Conservation (phyloP, 2,329 filamentous ascomycete genomes). For the Achaetomium macrosporum region DNA sequence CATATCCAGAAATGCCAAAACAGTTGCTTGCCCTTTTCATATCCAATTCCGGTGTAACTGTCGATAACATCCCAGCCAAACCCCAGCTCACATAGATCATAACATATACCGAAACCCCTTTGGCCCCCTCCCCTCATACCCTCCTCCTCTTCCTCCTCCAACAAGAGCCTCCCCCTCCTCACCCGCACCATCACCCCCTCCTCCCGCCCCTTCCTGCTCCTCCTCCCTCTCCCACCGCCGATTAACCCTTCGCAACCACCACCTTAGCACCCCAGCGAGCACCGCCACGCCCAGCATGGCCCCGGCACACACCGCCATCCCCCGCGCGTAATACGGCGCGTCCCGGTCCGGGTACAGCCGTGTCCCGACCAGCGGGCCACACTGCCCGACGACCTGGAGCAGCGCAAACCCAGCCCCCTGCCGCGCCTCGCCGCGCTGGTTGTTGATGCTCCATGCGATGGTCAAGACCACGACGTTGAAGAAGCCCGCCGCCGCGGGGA, state of each 20-base stretch:
- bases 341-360: conserved; percentile 57
- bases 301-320: conserved; percentile 57
- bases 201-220: not conserved
- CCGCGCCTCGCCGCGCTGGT: conserved; percentile 62
- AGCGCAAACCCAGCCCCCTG: conserved; percentile 74
- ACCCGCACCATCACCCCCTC: not conserved
- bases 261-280: conserved; percentile 48
- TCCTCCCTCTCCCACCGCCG: conserved; percentile 8
- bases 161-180: conserved; percentile 13
- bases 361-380: conserved; percentile 66
- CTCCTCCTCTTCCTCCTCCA: not conserved
- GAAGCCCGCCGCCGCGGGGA: conserved; percentile 73
- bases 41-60: not conserved
- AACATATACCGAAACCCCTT: conserved; percentile 16
- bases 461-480: conserved; percentile 79
- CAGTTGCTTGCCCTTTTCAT: not conserved
- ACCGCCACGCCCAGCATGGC: conserved; percentile 58
- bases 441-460: conserved; percentile 86
- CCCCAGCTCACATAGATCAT: conserved; percentile 1
- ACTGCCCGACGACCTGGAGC: conserved; percentile 75
- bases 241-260: conserved; percentile 20
- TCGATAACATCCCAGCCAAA: not conserved
- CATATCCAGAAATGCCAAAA: not conserved
- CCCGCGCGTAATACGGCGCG: conserved; percentile 55
- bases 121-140: not conserved